A percentile compares a stretch with the other conserved stretches of the same genome.
Evolutionary conservation across 441 rosid genomes (phyloP).

Genomic region (Pelargonium exstipulatum): DNA sequence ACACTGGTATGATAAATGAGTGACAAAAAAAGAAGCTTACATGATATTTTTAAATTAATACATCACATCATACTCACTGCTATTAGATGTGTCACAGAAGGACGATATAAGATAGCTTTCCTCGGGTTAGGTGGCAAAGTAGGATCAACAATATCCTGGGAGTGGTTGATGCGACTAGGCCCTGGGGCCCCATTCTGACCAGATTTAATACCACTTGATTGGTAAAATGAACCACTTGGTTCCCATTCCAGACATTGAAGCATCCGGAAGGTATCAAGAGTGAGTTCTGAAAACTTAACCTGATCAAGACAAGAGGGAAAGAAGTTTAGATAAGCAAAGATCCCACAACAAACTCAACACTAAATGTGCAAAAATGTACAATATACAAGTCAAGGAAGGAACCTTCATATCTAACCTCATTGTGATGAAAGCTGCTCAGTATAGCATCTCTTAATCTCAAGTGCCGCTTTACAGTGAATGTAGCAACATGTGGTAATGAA

Average conservation of each 20-base stretch:
- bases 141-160: slow-evolving; percentile 76
- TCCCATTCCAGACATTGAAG: slow-evolving; percentile 98
- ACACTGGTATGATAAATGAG: background rate
- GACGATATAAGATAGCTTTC: slow-evolving; percentile 79
- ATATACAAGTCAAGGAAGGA: slow-evolving; percentile 7
- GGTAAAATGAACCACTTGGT: slow-evolving; percentile 82
- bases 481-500: slow-evolving; percentile 44
- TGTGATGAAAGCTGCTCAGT: slow-evolving; percentile 77
- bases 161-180: slow-evolving; percentile 44
- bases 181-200: slow-evolving; percentile 58
- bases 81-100: slow-evolving; percentile 74
- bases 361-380: background rate
- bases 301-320: slow-evolving; percentile 30
- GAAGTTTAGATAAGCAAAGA: slow-evolving; percentile 20
- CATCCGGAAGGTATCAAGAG: slow-evolving; percentile 86
- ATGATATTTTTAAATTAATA: slow-evolving; percentile 7
- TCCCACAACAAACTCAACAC: slow-evolving; percentile 6
- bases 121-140: slow-evolving; percentile 84
- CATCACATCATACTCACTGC: slow-evolving; percentile 58
- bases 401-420: slow-evolving; percentile 59
- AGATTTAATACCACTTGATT: slow-evolving; percentile 41
- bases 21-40: background rate
- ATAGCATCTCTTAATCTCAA: slow-evolving; percentile 77
- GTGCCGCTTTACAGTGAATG: slow-evolving; percentile 47
- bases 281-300: slow-evolving; percentile 96